These are phyloP conservation scores for Leccinum subgranulosum DNA, from an alignment of 768 basidiomycete genomes.

Conservation along the genomic window DNA sequence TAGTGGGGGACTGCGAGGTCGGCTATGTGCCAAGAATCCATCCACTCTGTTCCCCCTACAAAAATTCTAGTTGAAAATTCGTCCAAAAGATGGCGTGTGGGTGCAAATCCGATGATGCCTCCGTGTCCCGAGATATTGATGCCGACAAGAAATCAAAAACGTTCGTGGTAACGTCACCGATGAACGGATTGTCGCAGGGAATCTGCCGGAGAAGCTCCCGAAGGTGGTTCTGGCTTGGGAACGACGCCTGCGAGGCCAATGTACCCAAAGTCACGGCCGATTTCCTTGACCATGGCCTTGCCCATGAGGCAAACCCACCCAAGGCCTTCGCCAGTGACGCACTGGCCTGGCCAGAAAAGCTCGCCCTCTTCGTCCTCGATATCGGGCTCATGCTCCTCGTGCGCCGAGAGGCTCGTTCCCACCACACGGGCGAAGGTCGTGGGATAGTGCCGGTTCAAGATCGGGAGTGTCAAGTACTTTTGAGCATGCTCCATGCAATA, in stretches of 20 bases:
- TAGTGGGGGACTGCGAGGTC: conserved; percentile 6
- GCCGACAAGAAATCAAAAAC: conserved; percentile 29
- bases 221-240: conserved; percentile 53
- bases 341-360: conserved; percentile 79
- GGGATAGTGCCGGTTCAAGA: conserved; percentile 70
- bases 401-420: conserved; percentile 53
- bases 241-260: conserved; percentile 69
- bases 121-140: conserved; percentile 25
- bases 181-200: conserved; percentile 32
- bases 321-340: conserved; percentile 70
- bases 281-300: conserved; percentile 82
- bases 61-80: conserved; percentile 25
- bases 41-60: conserved; percentile 9
- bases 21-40: conserved; percentile 18
- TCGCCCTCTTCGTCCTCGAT: conserved; percentile 86
- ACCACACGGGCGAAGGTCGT: conserved; percentile 73
- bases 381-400: conserved; percentile 77
- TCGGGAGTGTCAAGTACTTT: conserved; percentile 57
- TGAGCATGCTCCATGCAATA: conserved; percentile 48
- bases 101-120: conserved; percentile 27
- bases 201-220: conserved; percentile 29
- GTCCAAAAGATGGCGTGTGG: conserved; percentile 23
- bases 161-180: conserved; percentile 20
- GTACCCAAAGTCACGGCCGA: conserved; percentile 74
- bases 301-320: conserved; percentile 89